A percentile compares a stretch with the other conserved stretches of the same genome.
Conservation (phyloP, 495 filamentous ascomycete species). For the Rusavskia elegans region DNA sequence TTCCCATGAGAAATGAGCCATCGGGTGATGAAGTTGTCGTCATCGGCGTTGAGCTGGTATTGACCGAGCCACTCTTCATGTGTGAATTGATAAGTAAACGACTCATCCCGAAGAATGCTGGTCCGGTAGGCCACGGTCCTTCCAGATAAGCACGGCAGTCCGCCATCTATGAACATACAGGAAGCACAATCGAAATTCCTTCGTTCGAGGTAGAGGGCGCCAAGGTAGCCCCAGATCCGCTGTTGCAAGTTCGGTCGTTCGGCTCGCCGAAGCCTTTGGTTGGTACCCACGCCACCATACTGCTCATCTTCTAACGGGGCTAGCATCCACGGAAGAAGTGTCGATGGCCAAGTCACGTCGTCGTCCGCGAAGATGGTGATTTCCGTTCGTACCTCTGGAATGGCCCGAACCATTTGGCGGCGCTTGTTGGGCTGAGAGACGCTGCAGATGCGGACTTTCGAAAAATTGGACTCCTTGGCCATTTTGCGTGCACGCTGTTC, state of each 20-base stretch:
- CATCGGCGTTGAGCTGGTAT: slow-evolving; percentile 64
- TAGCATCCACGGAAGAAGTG: slow-evolving; percentile 65
- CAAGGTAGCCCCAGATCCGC: slow-evolving; percentile 59
- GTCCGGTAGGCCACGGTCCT: slow-evolving; percentile 72
- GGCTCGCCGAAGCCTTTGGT: slow-evolving; percentile 59
- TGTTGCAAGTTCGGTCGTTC: slow-evolving; percentile 36
- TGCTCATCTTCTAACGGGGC: slow-evolving; percentile 66
- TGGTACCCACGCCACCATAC: slow-evolving; percentile 71
- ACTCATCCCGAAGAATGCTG: slow-evolving; percentile 59
- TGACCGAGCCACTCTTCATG: slow-evolving; percentile 49
- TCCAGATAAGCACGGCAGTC: slow-evolving; percentile 76
- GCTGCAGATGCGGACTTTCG: slow-evolving; percentile 36
- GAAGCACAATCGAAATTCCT: slow-evolving; percentile 83
- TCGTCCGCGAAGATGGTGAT: slow-evolving; percentile 78
- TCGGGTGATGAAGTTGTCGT: slow-evolving; percentile 73
- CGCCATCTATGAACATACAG: slow-evolving; percentile 71
- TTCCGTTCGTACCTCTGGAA: slow-evolving; percentile 55
- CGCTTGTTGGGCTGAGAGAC: slow-evolving; percentile 61
- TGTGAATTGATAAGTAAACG: slow-evolving; percentile 56
- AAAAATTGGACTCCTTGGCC: slow-evolving; percentile 33
- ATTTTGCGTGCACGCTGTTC: slow-evolving; percentile 35
- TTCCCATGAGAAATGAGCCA: slow-evolving; percentile 64
- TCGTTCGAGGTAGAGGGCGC: slow-evolving; percentile 66
- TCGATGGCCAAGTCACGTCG: slow-evolving; percentile 70
- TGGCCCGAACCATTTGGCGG: slow-evolving; percentile 64